Evolutionary conservation across 805 yeast species (phyloP).

Genomic region (Jamesozyma rosinii): DNA sequence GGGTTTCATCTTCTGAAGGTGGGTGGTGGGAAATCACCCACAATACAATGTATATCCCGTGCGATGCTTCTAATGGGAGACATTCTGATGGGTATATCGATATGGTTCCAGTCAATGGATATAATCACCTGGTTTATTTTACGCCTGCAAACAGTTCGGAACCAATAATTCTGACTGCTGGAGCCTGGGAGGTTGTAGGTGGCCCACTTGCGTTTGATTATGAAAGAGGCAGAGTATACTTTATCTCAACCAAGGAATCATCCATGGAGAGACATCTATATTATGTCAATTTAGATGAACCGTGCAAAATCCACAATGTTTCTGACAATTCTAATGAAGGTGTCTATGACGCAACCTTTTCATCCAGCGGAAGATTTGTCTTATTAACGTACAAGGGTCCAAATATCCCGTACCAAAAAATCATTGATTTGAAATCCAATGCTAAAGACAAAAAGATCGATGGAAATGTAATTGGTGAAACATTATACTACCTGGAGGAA

Average conservation of each 20-base stretch:
- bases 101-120: constrained; percentile 54
- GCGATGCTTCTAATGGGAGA: constrained; percentile 36
- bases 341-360: constrained; percentile 63
- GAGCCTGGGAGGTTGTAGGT: constrained; percentile 84
- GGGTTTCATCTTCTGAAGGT: constrained; percentile 43
- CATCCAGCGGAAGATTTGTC: constrained; percentile 67
- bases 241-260: constrained; percentile 63
- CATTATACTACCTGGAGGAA: constrained; percentile 31
- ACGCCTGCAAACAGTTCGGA: constrained; percentile 52
- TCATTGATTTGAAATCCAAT: constrained; percentile 43
- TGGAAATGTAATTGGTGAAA: constrained; percentile 22
- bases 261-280: constrained; percentile 81
- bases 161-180: constrained; percentile 56
- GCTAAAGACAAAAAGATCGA: constrained; percentile 9
- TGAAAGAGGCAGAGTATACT: constrained; percentile 43
- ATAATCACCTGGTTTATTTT: constrained; percentile 73
- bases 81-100: constrained; percentile 70
- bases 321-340: constrained; percentile 51
- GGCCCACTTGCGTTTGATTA: constrained; percentile 59
- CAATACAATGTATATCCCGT: constrained; percentile 50
- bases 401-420: constrained; percentile 63
- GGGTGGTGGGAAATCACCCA: constrained; percentile 77
- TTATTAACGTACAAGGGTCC: constrained; percentile 74
- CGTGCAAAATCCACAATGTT: constrained; percentile 33
- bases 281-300: constrained; percentile 46